A percentile compares a stretch with the other conserved stretches of the same genome.
phyloP scores from a whole-genome alignment of 1,284 basidiomycete genomes.

The Ceratorhiza oryzae-sativae region DNA sequence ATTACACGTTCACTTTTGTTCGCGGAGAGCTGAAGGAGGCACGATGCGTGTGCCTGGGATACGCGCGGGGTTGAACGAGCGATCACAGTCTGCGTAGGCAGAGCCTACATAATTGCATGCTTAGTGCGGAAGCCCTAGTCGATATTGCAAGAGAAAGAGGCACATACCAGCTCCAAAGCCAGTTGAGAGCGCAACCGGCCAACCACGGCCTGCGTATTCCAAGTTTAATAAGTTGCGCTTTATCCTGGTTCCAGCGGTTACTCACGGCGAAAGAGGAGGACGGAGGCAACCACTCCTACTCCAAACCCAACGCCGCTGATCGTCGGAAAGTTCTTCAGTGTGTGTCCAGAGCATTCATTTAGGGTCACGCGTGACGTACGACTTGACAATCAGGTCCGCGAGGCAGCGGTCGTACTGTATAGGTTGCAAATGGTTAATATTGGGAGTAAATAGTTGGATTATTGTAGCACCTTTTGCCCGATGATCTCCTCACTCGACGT shows the following conservation, averaged over 20 bases:
- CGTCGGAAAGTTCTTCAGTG: conserved; percentile 52
- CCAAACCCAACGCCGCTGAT: conserved; percentile 92
- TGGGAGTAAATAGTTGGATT: neutral
- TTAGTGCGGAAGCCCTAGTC: no score
- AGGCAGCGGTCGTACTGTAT: conserved; percentile 88
- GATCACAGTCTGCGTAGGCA: conserved; percentile 95
- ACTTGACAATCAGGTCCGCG: conserved; percentile 79
- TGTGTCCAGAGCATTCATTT: conserved; percentile 52
- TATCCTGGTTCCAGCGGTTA: conserved; percentile 46
- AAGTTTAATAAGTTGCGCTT: conserved; percentile 25
- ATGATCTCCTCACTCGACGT: conserved; percentile 85
- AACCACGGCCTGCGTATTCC: conserved; percentile 79
- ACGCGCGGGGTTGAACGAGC: conserved; percentile 93
- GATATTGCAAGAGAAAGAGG: no score
- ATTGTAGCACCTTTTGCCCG: conserved; percentile 77
- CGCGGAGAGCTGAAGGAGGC: conserved; percentile 52
- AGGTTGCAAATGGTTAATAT: neutral
- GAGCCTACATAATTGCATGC: no score
- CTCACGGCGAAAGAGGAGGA: conserved; percentile 94
- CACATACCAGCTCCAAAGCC: conserved; percentile 74
- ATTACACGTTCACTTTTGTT: conserved; percentile 47
- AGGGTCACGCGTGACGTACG: conserved; percentile 57
- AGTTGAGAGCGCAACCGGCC: conserved; percentile 93
- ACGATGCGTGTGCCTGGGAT: conserved; percentile 87
- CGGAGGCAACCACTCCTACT: conserved; percentile 91